Base-by-base conservation (phyloP, 2,329 filamentous ascomycete genomes). In the Periconia sp. region DNA sequence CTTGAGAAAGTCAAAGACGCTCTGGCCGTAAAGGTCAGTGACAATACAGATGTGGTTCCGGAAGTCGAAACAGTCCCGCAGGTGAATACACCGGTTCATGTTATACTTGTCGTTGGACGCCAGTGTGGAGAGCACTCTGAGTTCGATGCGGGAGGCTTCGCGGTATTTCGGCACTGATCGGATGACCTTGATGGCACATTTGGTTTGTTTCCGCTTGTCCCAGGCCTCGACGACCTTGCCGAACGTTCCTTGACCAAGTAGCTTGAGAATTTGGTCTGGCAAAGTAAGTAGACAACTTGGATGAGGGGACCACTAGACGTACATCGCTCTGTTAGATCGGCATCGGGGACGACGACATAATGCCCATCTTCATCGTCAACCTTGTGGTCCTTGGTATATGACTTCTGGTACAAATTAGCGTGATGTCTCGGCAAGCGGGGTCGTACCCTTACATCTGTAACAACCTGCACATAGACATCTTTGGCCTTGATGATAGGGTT, bases 1-100 rank as follows among this genome's bases (percentile, higher is more conserved):
- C 75, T 99, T 99, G 34, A 99, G 79, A 59, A 99, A 99, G 73
- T 99, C 94, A 68, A 99, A 99, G 38, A 99, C 92, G 61, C 92
- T 97, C 65, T 96, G 92, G 34, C 92, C 92, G 22, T 97, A 82
- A 12, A 87, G 73, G 65, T 87, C 84, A 11, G 84, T 87, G 58
- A 87, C 84, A 48, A 87, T 87, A 78, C 94, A 99, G 57, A 99
- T 97, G 66, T 99, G 94, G 43, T 95, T 94, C 34, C 92, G 84
- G 74, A 89, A 99, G 72, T 99, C 94, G 73, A 99, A 99, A 70
- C 91, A 96, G 63, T 99, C 94, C 28, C 92, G 84, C 28, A 99
- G 78, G 69, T 99, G 94, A 54, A 99, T 99, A 73, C 94, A 99
- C 54, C 92, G 87, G 69, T 99, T 97, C 46, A 91, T 84, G 70